Evolutionary conservation across 2,329 filamentous ascomycete genomes (phyloP).

Genomic region (Sporothrix schenckii): DNA sequence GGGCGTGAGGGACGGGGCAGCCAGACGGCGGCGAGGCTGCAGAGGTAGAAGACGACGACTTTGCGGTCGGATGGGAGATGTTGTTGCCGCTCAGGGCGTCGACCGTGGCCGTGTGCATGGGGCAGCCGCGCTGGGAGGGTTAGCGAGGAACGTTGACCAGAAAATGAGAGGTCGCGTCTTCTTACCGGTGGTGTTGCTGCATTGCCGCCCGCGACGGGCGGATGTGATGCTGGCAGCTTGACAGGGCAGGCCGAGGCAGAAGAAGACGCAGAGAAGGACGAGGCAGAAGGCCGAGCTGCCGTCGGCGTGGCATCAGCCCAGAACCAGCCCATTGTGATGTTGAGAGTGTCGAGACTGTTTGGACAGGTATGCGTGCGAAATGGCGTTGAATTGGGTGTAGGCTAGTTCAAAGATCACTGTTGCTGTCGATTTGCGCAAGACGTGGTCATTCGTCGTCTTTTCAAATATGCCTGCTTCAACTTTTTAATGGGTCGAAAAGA

Average conservation of each 20-base stretch:
- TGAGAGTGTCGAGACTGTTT: background rate
- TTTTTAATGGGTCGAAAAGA: constrained; percentile 1
- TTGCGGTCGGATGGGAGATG: constrained; percentile 34
- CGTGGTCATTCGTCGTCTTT: background rate
- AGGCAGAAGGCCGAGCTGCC: constrained; percentile 29
- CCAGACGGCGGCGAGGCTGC: constrained; percentile 44
- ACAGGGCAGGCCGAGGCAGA: constrained; percentile 29
- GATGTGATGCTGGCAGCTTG: constrained; percentile 32
- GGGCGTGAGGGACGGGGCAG: constrained; percentile 48
- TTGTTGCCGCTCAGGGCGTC: constrained; percentile 49
- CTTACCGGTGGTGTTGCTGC: constrained; percentile 48
- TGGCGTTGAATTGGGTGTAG: background rate
- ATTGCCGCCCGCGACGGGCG: constrained; percentile 35
- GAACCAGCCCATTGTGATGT: constrained; percentile 61
- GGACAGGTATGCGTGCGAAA: background rate
- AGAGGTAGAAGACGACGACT: constrained; percentile 39
- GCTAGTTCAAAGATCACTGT: background rate
- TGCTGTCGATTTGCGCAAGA: background rate
- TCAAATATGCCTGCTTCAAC: background rate
- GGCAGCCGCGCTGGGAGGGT: constrained; percentile 53
- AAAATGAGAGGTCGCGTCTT: background rate
- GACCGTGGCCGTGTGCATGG: constrained; percentile 60
- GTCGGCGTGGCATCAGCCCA: constrained; percentile 57
- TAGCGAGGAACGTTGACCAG: background rate
- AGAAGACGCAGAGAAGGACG: constrained; percentile 2